Evolutionary conservation across 2,329 filamentous ascomycete species (phyloP).

Genomic region (Talaromyces atroroseus): DNA sequence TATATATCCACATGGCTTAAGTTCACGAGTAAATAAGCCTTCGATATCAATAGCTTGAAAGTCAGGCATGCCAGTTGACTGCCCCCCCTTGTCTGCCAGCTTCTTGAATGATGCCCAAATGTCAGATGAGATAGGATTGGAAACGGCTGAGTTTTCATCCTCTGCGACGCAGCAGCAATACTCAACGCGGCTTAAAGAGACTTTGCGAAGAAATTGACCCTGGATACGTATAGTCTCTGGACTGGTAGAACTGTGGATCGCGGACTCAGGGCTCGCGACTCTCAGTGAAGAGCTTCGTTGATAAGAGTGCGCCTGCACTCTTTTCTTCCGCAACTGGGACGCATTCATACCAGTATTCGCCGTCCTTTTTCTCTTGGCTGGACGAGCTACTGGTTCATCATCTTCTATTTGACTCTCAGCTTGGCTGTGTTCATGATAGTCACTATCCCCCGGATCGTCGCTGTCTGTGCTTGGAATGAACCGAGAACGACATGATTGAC

Average conservation of each 20-base stretch:
- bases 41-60: constrained; percentile 2
- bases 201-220: background rate
- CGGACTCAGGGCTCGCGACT: background rate
- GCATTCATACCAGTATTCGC: background rate
- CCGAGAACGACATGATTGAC: background rate
- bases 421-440: background rate
- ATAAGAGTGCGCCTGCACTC: background rate
- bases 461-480: background rate
- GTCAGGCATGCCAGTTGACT: background rate
- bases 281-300: background rate
- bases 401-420: background rate
- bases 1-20: constrained; percentile 1
- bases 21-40: background rate
- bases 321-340: background rate
- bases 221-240: background rate
- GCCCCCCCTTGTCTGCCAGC: background rate
- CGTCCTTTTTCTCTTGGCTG: background rate
- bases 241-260: background rate
- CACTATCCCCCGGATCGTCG: background rate
- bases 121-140: background rate
- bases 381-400: background rate
- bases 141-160: background rate
- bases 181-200: constrained; percentile 1
- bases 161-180: background rate
- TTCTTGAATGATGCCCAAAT: background rate